Percentiles rank a stretch among this genome's conserved stretches.
Evolutionary conservation across 2,329 filamentous ascomycete genomes (phyloP).

Genomic region (Lomentospora prolificans): DNA sequence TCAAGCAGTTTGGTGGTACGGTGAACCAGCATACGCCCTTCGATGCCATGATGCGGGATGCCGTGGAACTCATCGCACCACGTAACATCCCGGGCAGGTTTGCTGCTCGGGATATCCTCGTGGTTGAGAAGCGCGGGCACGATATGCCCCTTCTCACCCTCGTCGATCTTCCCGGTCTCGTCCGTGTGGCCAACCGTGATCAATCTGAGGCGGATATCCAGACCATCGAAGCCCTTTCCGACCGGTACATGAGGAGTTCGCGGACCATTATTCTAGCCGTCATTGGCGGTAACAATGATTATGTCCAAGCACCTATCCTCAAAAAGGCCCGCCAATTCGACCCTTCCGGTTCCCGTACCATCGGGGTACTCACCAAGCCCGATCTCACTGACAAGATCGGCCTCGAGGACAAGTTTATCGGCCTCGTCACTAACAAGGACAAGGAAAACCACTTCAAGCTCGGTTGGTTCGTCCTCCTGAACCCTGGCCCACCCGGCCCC

Average conservation of each 20-base stretch:
- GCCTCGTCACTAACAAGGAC: slow-evolving; percentile 41
- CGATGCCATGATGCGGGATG: slow-evolving; percentile 39
- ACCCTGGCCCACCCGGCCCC: slow-evolving; percentile 32
- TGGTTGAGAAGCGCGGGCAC: slow-evolving; percentile 49
- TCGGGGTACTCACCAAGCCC: slow-evolving; percentile 43
- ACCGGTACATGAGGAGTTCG: slow-evolving; percentile 45
- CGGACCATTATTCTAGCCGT: slow-evolving; percentile 47
- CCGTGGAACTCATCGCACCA: slow-evolving; percentile 39
- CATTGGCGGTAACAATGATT: slow-evolving; percentile 45
- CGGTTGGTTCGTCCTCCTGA: slow-evolving; percentile 42
- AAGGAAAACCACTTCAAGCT: slow-evolving; percentile 39
- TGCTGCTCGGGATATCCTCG: slow-evolving; percentile 42
- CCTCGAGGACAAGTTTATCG: slow-evolving; percentile 43
- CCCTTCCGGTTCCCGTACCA: slow-evolving; percentile 36
- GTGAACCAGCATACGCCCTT: slow-evolving; percentile 35
- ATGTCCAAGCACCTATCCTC: slow-evolving; percentile 41
- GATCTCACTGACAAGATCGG: slow-evolving; percentile 43
- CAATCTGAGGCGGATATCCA: slow-evolving; percentile 43
- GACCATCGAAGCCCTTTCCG: slow-evolving; percentile 40
- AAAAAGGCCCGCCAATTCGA: slow-evolving; percentile 41
- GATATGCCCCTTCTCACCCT: slow-evolving; percentile 50
- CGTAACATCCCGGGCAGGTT: slow-evolving; percentile 40
- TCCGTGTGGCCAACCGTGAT: slow-evolving; percentile 41
- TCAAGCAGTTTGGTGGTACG: slow-evolving; percentile 38
- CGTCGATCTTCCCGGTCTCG: slow-evolving; percentile 51